Percentiles rank a stretch among this genome's conserved stretches.
These are phyloP conservation scores for Colletotrichum abscissum DNA, from an alignment of 2,329 filamentous ascomycete species.

Conservation along the genomic window DNA sequence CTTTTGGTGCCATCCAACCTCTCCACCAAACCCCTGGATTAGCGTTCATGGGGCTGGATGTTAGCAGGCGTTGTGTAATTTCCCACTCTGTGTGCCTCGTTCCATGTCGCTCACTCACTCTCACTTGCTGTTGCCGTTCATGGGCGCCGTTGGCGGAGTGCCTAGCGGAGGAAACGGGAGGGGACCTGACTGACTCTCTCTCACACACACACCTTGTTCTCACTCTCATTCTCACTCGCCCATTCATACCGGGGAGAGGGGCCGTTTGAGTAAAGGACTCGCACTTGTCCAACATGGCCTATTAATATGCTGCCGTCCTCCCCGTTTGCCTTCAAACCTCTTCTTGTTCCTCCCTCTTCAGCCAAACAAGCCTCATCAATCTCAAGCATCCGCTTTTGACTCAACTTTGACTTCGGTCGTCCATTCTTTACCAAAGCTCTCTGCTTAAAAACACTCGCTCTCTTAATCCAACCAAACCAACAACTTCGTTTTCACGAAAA, in stretches of 20 bases:
- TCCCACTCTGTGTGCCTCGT: slow-evolving; percentile 25
- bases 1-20: slow-evolving; percentile 32
- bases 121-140: neutral
- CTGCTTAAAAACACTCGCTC: slow-evolving; percentile 44
- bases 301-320: slow-evolving; percentile 61
- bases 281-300: slow-evolving; percentile 41
- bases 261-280: slow-evolving; percentile 20
- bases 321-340: slow-evolving; percentile 35
- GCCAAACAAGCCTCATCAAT: slow-evolving; percentile 56
- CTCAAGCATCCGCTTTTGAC: slow-evolving; percentile 50
- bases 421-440: slow-evolving; percentile 61
- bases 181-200: slow-evolving; percentile 39
- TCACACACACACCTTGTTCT: too few relatives aligned
- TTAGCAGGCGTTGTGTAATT: slow-evolving; percentile 34
- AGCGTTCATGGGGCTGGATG: slow-evolving; percentile 34
- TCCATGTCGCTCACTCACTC: slow-evolving; percentile 25
- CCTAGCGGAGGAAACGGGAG: slow-evolving; percentile 17
- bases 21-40: slow-evolving; percentile 37
- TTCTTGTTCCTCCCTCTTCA: slow-evolving; percentile 49
- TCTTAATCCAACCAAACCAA: slow-evolving; percentile 42
- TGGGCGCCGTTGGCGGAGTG: slow-evolving; percentile 5
- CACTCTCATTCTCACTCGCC: neutral
- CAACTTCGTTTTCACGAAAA: slow-evolving; percentile 44
- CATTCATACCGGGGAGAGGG: slow-evolving; percentile 26
- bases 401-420: slow-evolving; percentile 67